Evolutionary conservation across 23 red algal genomes (phyloP).

Genomic region (Cyanidioschyzon merolae): DNA sequence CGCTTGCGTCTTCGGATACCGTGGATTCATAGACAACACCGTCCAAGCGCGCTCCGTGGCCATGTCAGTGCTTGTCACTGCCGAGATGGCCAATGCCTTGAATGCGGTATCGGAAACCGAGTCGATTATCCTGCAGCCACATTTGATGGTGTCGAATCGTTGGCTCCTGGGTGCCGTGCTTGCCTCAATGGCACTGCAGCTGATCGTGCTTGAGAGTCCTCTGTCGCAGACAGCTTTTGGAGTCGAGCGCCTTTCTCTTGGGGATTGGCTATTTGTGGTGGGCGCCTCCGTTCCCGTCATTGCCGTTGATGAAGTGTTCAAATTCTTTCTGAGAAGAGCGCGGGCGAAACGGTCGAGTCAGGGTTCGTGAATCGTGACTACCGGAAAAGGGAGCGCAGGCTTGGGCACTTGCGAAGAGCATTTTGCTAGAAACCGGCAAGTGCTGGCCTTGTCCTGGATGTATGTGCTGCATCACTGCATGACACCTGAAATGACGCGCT

Average conservation of each 20-base stretch:
- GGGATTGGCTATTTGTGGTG: not conserved
- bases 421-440: no score
- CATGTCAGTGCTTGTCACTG: constrained; percentile 18
- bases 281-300: not conserved
- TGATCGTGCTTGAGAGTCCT: not conserved
- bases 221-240: not conserved
- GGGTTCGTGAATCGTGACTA: no score
- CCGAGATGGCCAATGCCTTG: constrained; percentile 37
- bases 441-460: no score
- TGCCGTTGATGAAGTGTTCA: constrained; percentile 8
- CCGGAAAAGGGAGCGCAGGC: no score
- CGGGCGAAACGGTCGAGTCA: not conserved
- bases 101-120: constrained; percentile 29
- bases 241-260: not conserved
- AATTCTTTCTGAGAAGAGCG: not conserved
- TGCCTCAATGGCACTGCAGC: constrained; percentile 6
- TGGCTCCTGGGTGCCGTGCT: not conserved
- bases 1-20: constrained; percentile 7
- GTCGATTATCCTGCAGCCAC: constrained; percentile 13
- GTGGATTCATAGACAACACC: not conserved
- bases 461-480: no score
- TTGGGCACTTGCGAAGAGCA: no score
- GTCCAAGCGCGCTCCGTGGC: constrained; percentile 20
- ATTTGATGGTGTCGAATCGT: not conserved
- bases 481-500: no score